Conservation (phyloP, 306 rosid species). For the Carpinus viminea region DNA sequence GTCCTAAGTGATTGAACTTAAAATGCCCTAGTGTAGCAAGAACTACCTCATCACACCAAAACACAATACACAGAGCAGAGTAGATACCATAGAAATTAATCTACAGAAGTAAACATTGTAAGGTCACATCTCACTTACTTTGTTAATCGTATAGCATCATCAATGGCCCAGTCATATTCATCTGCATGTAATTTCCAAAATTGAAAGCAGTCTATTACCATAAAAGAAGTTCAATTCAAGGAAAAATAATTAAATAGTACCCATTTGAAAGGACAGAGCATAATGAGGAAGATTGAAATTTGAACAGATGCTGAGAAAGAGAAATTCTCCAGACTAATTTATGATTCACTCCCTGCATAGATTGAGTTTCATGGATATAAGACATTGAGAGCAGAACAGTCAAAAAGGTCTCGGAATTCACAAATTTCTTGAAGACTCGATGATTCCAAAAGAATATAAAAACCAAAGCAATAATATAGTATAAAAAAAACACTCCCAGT, state of each 20-base stretch:
- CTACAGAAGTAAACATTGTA: not conserved
- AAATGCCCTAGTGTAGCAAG: no score
- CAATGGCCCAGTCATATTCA: conserved; percentile 67
- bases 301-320: no score
- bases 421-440: no score
- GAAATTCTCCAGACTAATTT: not conserved
- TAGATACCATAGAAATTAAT: conserved; percentile 9
- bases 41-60: no score
- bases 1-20: no score
- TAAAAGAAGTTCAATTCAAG: conserved; percentile 7
- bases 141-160: conserved; percentile 65
- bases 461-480: no score
- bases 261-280: not conserved
- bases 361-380: not conserved
- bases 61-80: no score
- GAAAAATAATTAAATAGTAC: not conserved
- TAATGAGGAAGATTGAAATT: not conserved
- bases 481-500: no score
- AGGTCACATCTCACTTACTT: conserved; percentile 45
- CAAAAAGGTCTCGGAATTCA: no score
- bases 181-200: conserved; percentile 52
- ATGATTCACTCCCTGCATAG: not conserved
- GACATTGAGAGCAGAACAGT: no score
- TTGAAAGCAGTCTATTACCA: conserved; percentile 9
- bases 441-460: no score